Conservation (phyloP, 1,139 yeast species). For the Saccharomycopsis crataegensis region DNA sequence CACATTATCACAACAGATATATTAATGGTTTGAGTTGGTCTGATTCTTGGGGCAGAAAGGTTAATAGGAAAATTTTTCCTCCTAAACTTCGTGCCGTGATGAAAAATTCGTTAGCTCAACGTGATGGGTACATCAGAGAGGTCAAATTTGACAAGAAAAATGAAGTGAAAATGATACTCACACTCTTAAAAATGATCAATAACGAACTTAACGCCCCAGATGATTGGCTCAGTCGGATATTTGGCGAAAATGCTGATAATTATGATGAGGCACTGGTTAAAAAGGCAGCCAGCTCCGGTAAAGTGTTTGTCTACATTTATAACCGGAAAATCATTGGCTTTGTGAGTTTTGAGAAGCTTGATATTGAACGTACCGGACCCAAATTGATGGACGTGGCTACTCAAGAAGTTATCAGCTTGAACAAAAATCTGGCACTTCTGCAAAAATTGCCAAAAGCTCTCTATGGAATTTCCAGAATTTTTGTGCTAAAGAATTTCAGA, state of each 20-base stretch:
- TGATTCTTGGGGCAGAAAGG: conserved; percentile 25
- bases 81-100: background rate
- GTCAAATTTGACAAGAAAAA: conserved; percentile 27
- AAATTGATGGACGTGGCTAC: conserved; percentile 16
- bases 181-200: conserved; percentile 45
- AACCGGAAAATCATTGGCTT: conserved; percentile 44
- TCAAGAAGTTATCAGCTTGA: conserved; percentile 9
- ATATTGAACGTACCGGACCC: background rate
- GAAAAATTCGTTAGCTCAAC: background rate
- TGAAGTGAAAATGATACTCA: conserved; percentile 30
- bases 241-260: background rate
- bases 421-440: background rate
- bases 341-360: conserved; percentile 36
- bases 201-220: conserved; percentile 50
- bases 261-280: background rate
- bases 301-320: conserved; percentile 40
- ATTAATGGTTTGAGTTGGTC: conserved; percentile 43
- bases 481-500: conserved; percentile 51
- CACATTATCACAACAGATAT: conserved; percentile 40
- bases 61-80: conserved; percentile 14
- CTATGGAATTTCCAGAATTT: conserved; percentile 59
- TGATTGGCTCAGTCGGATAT: conserved; percentile 38
- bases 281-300: conserved; percentile 30
- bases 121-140: conserved; percentile 9
- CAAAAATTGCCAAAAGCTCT: conserved; percentile 13